phyloP scores from a whole-genome alignment of 139 green algal species.

The Chlorella sp. region DNA sequence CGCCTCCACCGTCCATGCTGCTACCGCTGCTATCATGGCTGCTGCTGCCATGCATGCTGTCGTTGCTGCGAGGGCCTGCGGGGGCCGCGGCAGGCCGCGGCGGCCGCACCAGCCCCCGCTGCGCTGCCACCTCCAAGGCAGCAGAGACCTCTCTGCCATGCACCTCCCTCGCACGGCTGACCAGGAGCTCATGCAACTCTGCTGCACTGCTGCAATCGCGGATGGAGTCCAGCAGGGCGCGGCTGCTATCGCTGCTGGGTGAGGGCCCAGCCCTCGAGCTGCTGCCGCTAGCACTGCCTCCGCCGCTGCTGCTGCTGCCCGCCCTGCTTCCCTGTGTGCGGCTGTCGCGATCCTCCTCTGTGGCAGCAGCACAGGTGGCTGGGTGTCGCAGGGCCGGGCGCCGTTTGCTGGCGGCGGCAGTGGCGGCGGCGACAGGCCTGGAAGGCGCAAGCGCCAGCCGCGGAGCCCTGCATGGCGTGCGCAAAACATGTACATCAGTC shows the following conservation, averaged over 20 bases:
- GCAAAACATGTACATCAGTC: no score
- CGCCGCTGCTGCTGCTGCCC: no score
- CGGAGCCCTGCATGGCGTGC: no score
- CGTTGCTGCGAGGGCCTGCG: neutral
- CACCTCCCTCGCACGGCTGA: conserved; percentile 1
- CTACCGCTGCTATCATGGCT: neutral
- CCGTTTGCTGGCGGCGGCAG: neutral
- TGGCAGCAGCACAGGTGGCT: neutral
- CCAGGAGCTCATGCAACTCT: conserved; percentile 21
- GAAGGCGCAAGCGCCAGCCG: no score
- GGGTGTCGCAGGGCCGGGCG: no score
- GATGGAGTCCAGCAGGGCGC: neutral
- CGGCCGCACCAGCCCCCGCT: neutral
- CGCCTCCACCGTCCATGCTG: neutral
- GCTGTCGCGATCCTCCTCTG: neutral
- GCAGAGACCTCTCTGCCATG: conserved; percentile 9
- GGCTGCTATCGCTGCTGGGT: neutral
- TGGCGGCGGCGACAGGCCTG: neutral
- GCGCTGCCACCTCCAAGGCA: conserved; percentile 6
- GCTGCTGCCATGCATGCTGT: neutral
- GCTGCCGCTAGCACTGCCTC: neutral
- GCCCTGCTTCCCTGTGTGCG: neutral
- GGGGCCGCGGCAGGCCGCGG: neutral
- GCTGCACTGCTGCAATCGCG: neutral
- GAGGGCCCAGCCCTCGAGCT: no score